Conservation (phyloP, 176 grass and related monocot species). For the maize (Zea mays) region DNA sequence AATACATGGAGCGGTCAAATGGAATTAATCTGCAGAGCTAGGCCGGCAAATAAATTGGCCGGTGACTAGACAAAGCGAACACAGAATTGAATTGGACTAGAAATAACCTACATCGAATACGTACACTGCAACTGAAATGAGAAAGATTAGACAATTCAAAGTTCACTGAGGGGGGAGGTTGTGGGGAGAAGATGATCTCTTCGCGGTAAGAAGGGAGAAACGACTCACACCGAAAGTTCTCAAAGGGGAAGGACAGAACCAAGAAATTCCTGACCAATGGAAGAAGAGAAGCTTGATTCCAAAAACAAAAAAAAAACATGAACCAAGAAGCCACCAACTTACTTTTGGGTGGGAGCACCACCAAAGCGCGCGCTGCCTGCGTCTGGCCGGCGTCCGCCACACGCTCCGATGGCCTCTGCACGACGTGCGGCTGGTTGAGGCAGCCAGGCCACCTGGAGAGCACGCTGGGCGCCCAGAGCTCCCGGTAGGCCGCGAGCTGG, state of each 20-base stretch:
- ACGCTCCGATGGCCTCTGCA: background rate
- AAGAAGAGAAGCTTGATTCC: slow-evolving; percentile 27
- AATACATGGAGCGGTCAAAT: slow-evolving; percentile 13
- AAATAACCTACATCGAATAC: slow-evolving; percentile 1
- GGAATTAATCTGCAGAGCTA: slow-evolving; percentile 5
- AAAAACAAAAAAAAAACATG: slow-evolving; percentile 10
- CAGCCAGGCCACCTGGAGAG: slow-evolving; percentile 71
- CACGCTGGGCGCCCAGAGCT: slow-evolving; percentile 59
- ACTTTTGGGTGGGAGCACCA: slow-evolving; percentile 78
- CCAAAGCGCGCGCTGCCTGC: slow-evolving; percentile 10
- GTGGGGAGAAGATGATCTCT: background rate
- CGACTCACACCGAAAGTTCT: background rate
- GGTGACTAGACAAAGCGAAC: background rate
- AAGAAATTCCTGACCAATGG: slow-evolving; percentile 35
- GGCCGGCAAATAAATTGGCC: background rate
- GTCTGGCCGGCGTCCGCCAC: slow-evolving; percentile 25
- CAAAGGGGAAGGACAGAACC: background rate
- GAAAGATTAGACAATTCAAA: background rate
- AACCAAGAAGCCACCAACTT: slow-evolving; percentile 28
- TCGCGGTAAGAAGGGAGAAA: background rate
- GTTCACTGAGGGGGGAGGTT: no score
- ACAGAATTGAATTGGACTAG: background rate
- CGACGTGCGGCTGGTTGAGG: slow-evolving; percentile 53
- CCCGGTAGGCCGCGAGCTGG: slow-evolving; percentile 61
- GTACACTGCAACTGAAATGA: background rate